Evolutionary conservation across 495 filamentous ascomycete genomes (phyloP).

Genomic region (Cercophora sp.): DNA sequence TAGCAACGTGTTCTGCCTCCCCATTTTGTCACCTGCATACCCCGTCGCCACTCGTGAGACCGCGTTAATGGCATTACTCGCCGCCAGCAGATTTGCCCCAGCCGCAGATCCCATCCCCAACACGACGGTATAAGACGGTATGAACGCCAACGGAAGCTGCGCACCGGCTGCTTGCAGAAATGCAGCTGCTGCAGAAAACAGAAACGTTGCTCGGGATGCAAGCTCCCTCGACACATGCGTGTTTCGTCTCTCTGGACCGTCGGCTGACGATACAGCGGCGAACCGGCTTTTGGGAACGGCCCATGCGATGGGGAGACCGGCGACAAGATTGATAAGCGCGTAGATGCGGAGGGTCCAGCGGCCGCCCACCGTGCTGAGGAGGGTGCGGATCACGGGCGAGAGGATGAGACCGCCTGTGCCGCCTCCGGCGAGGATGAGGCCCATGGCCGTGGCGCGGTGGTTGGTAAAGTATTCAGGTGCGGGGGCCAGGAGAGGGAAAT

Average conservation of each 20-base stretch:
- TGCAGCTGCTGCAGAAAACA: constrained; percentile 41
- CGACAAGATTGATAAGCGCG: constrained; percentile 40
- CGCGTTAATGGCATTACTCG: constrained; percentile 54
- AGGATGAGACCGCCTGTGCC: constrained; percentile 44
- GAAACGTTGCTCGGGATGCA: constrained; percentile 36
- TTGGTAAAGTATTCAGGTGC: constrained; percentile 48
- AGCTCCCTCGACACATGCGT: constrained; percentile 42
- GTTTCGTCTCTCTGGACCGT: constrained; percentile 22
- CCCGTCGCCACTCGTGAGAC: constrained; percentile 48
- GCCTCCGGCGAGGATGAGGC: constrained; percentile 43
- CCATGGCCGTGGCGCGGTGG: constrained; percentile 47
- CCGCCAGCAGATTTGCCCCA: constrained; percentile 49
- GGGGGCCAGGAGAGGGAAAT: constrained; percentile 45
- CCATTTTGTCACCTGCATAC: constrained; percentile 45
- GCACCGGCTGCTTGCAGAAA: constrained; percentile 45
- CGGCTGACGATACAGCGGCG: constrained; percentile 7
- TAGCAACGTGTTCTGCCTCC: constrained; percentile 52
- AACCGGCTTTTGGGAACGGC: constrained; percentile 41
- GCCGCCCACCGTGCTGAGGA: constrained; percentile 48
- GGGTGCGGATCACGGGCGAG: constrained; percentile 44
- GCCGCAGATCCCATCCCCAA: constrained; percentile 37
- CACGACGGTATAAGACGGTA: constrained; percentile 41
- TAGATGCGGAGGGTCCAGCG: constrained; percentile 51
- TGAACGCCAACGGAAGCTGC: constrained; percentile 43
- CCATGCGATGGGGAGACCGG: constrained; percentile 45